phyloP scores from a whole-genome alignment of 2,329 filamentous ascomycete genomes.

The Colletotrichum karsti region DNA sequence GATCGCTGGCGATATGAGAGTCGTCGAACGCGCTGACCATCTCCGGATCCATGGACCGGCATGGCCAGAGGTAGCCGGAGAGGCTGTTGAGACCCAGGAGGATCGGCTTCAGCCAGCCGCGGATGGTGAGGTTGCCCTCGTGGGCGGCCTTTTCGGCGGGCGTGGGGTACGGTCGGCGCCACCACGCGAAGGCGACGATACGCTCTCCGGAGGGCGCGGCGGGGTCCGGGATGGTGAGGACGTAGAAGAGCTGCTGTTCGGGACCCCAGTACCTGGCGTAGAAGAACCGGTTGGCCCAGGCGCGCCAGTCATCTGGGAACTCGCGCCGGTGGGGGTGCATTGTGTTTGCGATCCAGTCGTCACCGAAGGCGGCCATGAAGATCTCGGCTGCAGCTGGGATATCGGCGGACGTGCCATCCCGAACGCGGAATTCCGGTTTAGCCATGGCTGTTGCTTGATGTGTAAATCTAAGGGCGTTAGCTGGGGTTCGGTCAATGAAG shows the following conservation, averaged over 20 bases:
- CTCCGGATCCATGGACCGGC: constrained; percentile 31
- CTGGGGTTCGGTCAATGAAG: background rate
- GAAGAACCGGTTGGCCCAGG: constrained; percentile 38
- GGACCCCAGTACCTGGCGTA: constrained; percentile 41
- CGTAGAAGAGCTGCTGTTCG: constrained; percentile 36
- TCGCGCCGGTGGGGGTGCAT: constrained; percentile 39
- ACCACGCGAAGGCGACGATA: constrained; percentile 43
- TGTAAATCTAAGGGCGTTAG: background rate
- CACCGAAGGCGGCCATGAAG: constrained; percentile 39
- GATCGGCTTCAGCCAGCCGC: constrained; percentile 39
- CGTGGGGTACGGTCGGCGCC: constrained; percentile 36
- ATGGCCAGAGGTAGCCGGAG: constrained; percentile 35
- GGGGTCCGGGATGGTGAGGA: constrained; percentile 36
- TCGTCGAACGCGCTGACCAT: constrained; percentile 35
- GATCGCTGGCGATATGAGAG: constrained; percentile 35
- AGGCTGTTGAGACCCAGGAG: constrained; percentile 34
- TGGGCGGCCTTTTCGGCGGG: constrained; percentile 14
- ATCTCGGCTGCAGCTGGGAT: constrained; percentile 34
- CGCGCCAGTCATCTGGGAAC: constrained; percentile 32
- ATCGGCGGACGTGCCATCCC: constrained; percentile 41
- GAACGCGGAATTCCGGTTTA: constrained; percentile 35
- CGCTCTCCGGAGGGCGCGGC: constrained; percentile 22
- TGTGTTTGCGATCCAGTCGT: constrained; percentile 39
- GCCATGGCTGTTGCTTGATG: constrained; percentile 9
- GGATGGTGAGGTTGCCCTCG: constrained; percentile 23